Evolutionary conservation across 164 flowering plant genomes (phyloP).

Genomic region (Liriodendron chinense): DNA sequence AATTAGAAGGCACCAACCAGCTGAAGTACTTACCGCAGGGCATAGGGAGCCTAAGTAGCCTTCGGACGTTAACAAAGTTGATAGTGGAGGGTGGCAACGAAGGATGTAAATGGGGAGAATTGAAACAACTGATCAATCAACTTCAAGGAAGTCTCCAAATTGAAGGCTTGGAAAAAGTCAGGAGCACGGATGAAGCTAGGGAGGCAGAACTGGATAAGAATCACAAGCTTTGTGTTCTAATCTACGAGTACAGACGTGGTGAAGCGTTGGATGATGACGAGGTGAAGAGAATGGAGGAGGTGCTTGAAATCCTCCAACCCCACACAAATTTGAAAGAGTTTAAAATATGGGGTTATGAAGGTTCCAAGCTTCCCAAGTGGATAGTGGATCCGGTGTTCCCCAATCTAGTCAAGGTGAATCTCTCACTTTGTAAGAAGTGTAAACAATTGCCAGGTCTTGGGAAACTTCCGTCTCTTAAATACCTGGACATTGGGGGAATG

Average conservation of each 20-base stretch:
- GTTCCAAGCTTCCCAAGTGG: not conserved
- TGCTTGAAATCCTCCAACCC: not conserved
- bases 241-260: not conserved
- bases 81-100: not conserved
- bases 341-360: not conserved
- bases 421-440: not conserved
- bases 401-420: not conserved
- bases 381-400: not conserved
- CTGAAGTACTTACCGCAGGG: not conserved
- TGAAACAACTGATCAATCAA: conserved; percentile 1
- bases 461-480: not conserved
- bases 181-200: not conserved
- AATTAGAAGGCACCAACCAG: not conserved
- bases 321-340: not conserved
- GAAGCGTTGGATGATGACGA: not conserved
- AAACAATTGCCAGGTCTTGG: not conserved
- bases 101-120: conserved; percentile 7
- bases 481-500: not conserved
- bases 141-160: not conserved
- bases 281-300: not conserved
- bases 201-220: not conserved
- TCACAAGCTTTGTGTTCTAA: not conserved
- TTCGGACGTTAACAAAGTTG: conserved; percentile 5
- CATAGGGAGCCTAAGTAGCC: not conserved
- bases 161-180: not conserved